phyloP scores from a whole-genome alignment of 2,329 filamentous ascomycete genomes.

The Stemphylium lycopersici region DNA sequence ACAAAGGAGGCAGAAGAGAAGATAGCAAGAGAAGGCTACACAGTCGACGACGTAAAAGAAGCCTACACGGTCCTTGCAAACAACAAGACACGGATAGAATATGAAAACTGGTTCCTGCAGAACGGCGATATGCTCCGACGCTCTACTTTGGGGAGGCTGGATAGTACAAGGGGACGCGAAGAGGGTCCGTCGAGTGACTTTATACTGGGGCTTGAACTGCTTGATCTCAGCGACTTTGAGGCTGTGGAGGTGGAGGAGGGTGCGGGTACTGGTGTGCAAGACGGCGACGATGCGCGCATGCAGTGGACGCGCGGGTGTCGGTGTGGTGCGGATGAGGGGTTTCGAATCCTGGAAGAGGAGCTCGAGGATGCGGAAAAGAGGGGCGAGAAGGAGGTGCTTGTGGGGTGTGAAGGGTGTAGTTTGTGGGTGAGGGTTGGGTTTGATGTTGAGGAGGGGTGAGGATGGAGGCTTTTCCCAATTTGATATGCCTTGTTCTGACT shows the following conservation, averaged over 20 bases:
- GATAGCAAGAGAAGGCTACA: conserved; percentile 31
- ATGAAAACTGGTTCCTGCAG: conserved; percentile 29
- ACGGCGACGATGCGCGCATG: conserved; percentile 40
- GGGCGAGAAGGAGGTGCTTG: conserved; percentile 64
- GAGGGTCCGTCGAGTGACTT: conserved; percentile 24
- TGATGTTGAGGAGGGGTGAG: conserved; percentile 54
- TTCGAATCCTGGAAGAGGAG: conserved; percentile 61
- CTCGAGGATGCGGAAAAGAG: conserved; percentile 57
- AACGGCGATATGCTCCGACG: not conserved
- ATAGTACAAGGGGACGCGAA: not conserved
- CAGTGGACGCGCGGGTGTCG: conserved; percentile 62
- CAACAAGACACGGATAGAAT: conserved; percentile 52
- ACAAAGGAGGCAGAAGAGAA: not conserved
- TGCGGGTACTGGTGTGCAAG: conserved; percentile 34
- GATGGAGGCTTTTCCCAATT: too few relatives aligned
- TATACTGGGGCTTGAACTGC: conserved; percentile 60
- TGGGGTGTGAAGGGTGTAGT: conserved; percentile 68
- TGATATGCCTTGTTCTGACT: too few relatives aligned
- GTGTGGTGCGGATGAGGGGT: conserved; percentile 64
- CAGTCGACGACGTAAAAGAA: conserved; percentile 64
- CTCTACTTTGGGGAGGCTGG: not conserved
- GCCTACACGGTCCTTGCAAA: conserved; percentile 63
- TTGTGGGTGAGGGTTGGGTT: conserved; percentile 67
- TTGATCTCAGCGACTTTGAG: conserved; percentile 62
- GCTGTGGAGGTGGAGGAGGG: not conserved